These are phyloP conservation scores for Cercospora brassicicola DNA, from an alignment of 2,329 filamentous ascomycete species.

Conservation along the genomic window DNA sequence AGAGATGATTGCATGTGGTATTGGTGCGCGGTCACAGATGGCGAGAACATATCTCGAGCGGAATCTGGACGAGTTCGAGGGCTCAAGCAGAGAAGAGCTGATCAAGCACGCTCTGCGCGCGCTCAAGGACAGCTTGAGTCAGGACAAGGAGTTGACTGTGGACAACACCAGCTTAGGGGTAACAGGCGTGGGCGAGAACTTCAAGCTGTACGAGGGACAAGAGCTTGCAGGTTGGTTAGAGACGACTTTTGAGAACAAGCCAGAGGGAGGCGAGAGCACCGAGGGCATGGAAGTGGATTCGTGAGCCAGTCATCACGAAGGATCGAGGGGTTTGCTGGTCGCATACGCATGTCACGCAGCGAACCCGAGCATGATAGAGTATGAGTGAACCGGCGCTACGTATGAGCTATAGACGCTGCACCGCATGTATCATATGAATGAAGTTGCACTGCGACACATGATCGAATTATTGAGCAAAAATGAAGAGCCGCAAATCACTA, in stretches of 20 bases:
- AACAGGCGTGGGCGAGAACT: slow-evolving; percentile 82
- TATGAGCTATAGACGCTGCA: slow-evolving; percentile 4
- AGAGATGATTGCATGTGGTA: slow-evolving; percentile 95
- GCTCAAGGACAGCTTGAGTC: slow-evolving; percentile 90
- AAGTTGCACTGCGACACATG: not conserved
- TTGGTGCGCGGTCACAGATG: slow-evolving; percentile 95
- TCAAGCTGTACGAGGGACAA: slow-evolving; percentile 87
- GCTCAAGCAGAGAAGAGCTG: slow-evolving; percentile 76
- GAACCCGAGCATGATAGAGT: not conserved
- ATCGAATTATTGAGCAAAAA: not conserved
- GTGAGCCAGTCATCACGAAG: not conserved
- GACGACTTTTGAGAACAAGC: slow-evolving; percentile 55
- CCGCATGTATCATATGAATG: slow-evolving; percentile 8
- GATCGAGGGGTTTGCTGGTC: not conserved
- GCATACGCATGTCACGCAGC: not conserved
- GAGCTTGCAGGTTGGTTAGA: slow-evolving; percentile 86
- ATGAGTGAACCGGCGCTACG: not conserved
- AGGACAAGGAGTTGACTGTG: slow-evolving; percentile 96
- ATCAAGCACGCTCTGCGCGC: slow-evolving; percentile 87
- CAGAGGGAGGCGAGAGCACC: slow-evolving; percentile 32
- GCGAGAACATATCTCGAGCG: slow-evolving; percentile 94
- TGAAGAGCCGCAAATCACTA: not conserved
- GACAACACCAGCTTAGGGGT: slow-evolving; percentile 95
- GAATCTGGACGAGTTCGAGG: slow-evolving; percentile 79
- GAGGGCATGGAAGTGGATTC: slow-evolving; percentile 38